Conservation (phyloP, 1,284 basidiomycete genomes). For the Heterobasidion irregulare region DNA sequence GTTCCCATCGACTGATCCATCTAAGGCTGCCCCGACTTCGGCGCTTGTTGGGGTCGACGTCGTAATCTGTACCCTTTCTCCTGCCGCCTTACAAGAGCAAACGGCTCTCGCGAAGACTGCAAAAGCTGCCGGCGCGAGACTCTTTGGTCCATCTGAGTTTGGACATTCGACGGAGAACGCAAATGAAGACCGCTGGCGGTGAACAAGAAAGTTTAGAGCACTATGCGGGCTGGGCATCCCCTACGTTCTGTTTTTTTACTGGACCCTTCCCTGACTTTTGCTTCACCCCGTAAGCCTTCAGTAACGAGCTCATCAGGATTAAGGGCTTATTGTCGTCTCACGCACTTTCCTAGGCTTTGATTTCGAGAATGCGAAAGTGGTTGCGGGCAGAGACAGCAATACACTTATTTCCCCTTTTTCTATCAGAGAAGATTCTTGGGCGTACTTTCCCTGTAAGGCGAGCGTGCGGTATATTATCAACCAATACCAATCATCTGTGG, state of each 20-base stretch:
- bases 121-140: conserved; percentile 19
- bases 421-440: conserved; percentile 19
- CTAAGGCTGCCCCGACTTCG: conserved; percentile 6
- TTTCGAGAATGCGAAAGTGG: conserved; percentile 18
- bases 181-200: conserved; percentile 2
- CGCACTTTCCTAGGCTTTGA: conserved; percentile 13
- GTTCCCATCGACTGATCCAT: conserved; percentile 10
- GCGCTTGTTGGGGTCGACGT: conserved; percentile 15
- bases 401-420: conserved; percentile 19
- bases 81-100: conserved; percentile 10
- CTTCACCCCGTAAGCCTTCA: conserved; percentile 1
- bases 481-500: background rate
- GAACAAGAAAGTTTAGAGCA: conserved; percentile 7
- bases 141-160: conserved; percentile 23
- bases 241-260: conserved; percentile 8
- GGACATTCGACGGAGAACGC: conserved; percentile 11
- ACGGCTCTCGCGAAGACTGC: conserved; percentile 16
- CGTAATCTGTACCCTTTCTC: conserved; percentile 16
- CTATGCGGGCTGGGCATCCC: conserved; percentile 10
- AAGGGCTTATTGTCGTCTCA: background rate
- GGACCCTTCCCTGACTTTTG: conserved; percentile 7
- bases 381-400: conserved; percentile 23
- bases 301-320: background rate
- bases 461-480: conserved; percentile 16
- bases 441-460: conserved; percentile 28